Base-by-base conservation (phyloP, 768 basidiomycete species). In the Agrocybe chaxingu region DNA sequence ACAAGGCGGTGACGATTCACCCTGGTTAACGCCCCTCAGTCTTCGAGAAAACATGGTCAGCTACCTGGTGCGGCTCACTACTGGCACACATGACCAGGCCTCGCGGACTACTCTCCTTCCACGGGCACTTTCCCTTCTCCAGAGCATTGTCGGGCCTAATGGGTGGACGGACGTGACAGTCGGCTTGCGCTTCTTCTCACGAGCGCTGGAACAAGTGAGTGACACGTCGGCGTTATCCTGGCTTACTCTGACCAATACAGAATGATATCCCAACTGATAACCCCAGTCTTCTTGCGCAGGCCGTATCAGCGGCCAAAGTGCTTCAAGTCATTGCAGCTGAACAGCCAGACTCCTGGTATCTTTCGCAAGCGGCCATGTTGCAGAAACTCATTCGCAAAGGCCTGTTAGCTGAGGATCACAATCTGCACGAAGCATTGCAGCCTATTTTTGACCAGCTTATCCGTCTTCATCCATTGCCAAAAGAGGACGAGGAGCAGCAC, bases 141-240 rank as follows among this genome's bases (percentile, higher is more conserved):
- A 88, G 58, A 75, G 80, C 55, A 86, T 99, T 62, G 79, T 95
- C 13, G 84, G 88, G 1, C 84, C 89, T 1, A 78, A 78, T 42
- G 94, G 94, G 7, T 93, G 97, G 89, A 83, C 78, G 7, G 93
- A 96, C 55, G 92, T 98, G 4, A 89, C 88, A 6, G 85, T 98
- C 54, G 96, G 97, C 53, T 72, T 98, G 40, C 81, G 88, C 47
- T 98, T 87, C 69, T 98, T 99, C 71, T 80, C 86, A 43, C 79
- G 92, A 31, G 79, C 87, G 1, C 77, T 99, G 37, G 87, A 90
- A 58, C 85, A 84, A 73, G 93, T 90, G 59, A 60, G 76, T 70
- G 4, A 16, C 18, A 38, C 37, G 12, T 42, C 46, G 30, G 30
- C 29, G 34, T 18, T 13, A 1, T 19, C 16, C 8, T 5, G n/a